phyloP scores from a whole-genome alignment of 2,329 filamentous ascomycete species.

The Xylaria arbuscula region DNA sequence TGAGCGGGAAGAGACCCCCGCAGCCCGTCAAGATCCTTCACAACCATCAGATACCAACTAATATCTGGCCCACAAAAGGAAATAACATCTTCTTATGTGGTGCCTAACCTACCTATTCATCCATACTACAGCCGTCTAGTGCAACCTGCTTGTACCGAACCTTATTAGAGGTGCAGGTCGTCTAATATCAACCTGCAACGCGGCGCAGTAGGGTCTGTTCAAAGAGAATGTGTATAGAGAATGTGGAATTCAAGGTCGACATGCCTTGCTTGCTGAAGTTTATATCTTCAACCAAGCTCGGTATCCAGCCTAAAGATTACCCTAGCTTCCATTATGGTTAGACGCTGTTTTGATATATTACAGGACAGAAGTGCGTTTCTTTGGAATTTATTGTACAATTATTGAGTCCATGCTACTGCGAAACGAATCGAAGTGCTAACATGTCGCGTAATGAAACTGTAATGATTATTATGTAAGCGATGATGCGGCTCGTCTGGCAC shows the following conservation, averaged over 20 bases:
- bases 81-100: conserved; percentile 5
- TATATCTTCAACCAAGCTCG: conserved; percentile 2
- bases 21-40: conserved; percentile 2
- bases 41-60: conserved; percentile 33
- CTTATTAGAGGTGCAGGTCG: conserved; percentile 1
- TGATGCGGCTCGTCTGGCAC: conserved; percentile 3
- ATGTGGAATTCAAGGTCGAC: conserved; percentile 18
- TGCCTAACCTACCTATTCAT: conserved; percentile 10
- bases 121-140: conserved; percentile 17
- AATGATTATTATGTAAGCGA: background rate
- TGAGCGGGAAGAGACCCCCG: conserved; percentile 58
- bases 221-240: conserved; percentile 34
- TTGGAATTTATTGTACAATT: conserved; percentile 8
- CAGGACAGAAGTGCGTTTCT: conserved; percentile 11
- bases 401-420: conserved; percentile 1
- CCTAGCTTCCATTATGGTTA: conserved; percentile 24
- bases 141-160: conserved; percentile 10
- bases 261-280: conserved; percentile 8
- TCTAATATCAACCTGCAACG: conserved; percentile 8
- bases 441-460: background rate
- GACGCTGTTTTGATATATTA: conserved; percentile 30
- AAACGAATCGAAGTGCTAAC: background rate
- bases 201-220: conserved; percentile 28
- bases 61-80: conserved; percentile 12
- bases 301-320: conserved; percentile 2